Evolutionary conservation across 192 early-diverging fungal genomes (phyloP), one percentile per base, ranked within the genome.

Genomic region (Irineochytrium annulatum): DNA sequence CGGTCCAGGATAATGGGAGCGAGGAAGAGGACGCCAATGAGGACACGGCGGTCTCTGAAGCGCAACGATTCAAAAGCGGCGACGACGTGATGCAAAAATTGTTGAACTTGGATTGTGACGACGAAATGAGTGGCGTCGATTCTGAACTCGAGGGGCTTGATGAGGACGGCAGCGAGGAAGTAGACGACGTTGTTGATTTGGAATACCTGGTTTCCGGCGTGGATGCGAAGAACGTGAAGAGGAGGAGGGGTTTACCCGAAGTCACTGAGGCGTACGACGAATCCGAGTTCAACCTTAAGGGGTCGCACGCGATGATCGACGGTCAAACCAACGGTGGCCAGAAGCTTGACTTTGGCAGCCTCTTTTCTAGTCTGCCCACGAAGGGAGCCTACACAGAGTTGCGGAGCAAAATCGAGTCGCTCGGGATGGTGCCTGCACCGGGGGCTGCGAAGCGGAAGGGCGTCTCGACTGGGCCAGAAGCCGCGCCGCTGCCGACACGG

Each of bases 401-500:
- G 33, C 84, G 85, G 62, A 86, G 85, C 59, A 81, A 82, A 51
- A 49, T 90, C 2, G 70, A 70, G n/a, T n/a, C n/a, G n/a, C n/a
- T n/a, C n/a, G n/a, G n/a, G n/a, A n/a, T n/a, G 41, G 68, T 59
- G 4, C 63, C 91, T 20, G 76, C 81, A 17, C 66, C 43, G 13
- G 41, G 16, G 2, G 34, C 24, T 24, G 57, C 31, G 11, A 52
- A 59, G 75, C 74, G 71, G 56, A 59, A 67, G 19, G 69, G 72
- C 8, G 76, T 79, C 3, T 52, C 92, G 4, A 41, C 55, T 34
- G 32, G 27, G 26, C 34, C 56, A 13, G 63, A 65, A 44, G 62
- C 80, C 14, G 92, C 91, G 0, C 94, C 94, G 3, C 60, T 97
- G 27, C 86, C 91, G 22, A 80, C 83, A 57, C 82, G 91, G 34